Evolutionary conservation across 305 asterid species (phyloP), one percentile per base, ranked within the genome.

Genomic region (Andrographis paniculata): DNA sequence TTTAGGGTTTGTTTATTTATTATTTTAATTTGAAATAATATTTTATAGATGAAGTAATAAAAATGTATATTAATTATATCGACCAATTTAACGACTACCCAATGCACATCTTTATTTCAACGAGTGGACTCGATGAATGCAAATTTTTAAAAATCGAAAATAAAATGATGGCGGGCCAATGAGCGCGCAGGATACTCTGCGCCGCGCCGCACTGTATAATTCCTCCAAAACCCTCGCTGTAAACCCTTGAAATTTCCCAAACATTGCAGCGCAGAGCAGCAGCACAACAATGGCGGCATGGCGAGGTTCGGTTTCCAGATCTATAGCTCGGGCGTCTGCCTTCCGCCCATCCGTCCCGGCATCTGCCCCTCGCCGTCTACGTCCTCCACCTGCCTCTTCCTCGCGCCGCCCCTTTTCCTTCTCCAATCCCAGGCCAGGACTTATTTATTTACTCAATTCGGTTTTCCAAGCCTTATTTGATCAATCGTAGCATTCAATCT

Each of bases 291-390:
- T 56, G 50, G 85, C 85, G 97, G 94, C 97, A 67, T 85, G 84
- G 87, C 87, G 87, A 53, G 87, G 91, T 59, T 76, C 97, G 19
- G 9, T 85, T 58, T 72, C 88, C 68, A 73, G 95, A 67, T 77
- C 97, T 28, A 62, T 88, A 50, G 84, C 78, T 12, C 70, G 91
- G 62, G 61, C 87, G 52, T 70, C 97, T 63, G 53, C 84, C 56
- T 63, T 72, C 70, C 93, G 95, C 48, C 66, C 56, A 61, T 72
- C 70, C 93, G 95, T 45, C 66, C 97, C 63, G 53, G 82, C 56
- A 61, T 72, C 70, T 91, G 95, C 48, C 66, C 88, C 17, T 68
- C 94, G 50, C 45, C 85, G 15, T 50, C 84, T 11, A 52, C 30
- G 30, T 24, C 62, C 38, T 60, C 75, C 62, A 49, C 64, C 42